phyloP scores from a whole-genome alignment of 768 basidiomycete species.

The Mycena indigotica region DNA sequence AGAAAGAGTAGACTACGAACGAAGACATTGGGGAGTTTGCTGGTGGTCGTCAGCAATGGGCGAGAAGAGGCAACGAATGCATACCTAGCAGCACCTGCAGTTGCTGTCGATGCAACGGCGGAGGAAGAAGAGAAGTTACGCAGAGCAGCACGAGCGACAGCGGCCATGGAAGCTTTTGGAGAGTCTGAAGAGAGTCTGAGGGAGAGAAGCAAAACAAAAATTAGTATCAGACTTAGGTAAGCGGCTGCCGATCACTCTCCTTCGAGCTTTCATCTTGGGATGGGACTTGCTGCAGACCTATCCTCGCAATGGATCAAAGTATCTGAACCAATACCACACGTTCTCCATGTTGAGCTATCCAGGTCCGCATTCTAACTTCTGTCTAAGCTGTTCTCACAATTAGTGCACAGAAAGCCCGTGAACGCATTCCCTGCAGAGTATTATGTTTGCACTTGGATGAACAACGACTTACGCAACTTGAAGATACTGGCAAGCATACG shows the following conservation, averaged over 20 bases:
- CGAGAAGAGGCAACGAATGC: background rate
- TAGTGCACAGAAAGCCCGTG: constrained; percentile 42
- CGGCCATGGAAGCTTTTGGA: too few relatives aligned
- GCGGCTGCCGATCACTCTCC: too few relatives aligned
- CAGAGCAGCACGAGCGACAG: constrained; percentile 23
- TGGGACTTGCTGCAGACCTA: constrained; percentile 15
- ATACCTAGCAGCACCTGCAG: background rate
- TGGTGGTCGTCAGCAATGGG: background rate
- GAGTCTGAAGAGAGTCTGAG: too few relatives aligned
- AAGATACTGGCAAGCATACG: constrained; percentile 63
- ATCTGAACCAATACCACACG: constrained; percentile 36
- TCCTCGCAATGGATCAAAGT: constrained; percentile 34
- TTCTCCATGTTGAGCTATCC: constrained; percentile 42
- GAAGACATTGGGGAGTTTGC: constrained; percentile 19
- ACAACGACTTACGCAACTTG: background rate
- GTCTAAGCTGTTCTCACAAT: background rate
- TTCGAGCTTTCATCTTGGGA: background rate
- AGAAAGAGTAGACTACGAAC: background rate
- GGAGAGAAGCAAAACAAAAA: constrained; percentile 32
- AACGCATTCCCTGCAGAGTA: constrained; percentile 51
- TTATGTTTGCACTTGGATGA: background rate
- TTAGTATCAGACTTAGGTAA: too few relatives aligned
- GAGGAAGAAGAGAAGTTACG: constrained; percentile 19
- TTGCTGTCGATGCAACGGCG: constrained; percentile 5
- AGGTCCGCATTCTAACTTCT: constrained; percentile 26